Percentiles rank a stretch among this genome's conserved stretches.
These are phyloP conservation scores for Byssothecium circinans DNA, from an alignment of 2,329 filamentous ascomycete species.

Conservation along the genomic window DNA sequence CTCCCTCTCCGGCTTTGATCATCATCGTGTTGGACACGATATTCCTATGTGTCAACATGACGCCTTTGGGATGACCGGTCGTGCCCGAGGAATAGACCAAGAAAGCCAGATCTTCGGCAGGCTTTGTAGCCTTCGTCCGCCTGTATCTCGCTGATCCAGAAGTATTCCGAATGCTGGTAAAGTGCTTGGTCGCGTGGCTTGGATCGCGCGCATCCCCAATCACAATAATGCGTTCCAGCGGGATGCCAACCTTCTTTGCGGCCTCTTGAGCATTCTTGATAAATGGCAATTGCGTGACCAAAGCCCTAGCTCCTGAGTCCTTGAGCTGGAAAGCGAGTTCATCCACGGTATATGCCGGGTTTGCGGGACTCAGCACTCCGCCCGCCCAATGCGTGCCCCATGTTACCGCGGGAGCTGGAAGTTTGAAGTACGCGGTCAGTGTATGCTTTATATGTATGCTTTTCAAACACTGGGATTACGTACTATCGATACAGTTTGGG, in stretches of 20 bases:
- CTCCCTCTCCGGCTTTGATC: slow-evolving; percentile 46
- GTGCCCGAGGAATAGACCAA: slow-evolving; percentile 89
- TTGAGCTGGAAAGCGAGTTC: slow-evolving; percentile 84
- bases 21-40: slow-evolving; percentile 70
- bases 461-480: background rate
- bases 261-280: slow-evolving; percentile 68
- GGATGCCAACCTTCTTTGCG: slow-evolving; percentile 69
- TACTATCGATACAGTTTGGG: slow-evolving; percentile 79
- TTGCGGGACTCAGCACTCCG: slow-evolving; percentile 79
- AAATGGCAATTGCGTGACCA: slow-evolving; percentile 72
- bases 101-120: slow-evolving; percentile 75
- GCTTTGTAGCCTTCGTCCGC: slow-evolving; percentile 64
- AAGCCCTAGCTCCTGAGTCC: slow-evolving; percentile 72
- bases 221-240: slow-evolving; percentile 71
- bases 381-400: slow-evolving; percentile 84
- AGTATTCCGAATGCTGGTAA: slow-evolving; percentile 68
- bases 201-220: slow-evolving; percentile 71
- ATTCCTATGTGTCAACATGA: slow-evolving; percentile 82
- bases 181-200: slow-evolving; percentile 66
- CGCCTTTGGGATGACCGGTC: slow-evolving; percentile 88
- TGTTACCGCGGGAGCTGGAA: slow-evolving; percentile 63
- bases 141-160: slow-evolving; percentile 61
- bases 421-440: background rate
- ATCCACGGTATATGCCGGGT: slow-evolving; percentile 80
- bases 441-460: too few species aligned